Percentiles rank a stretch among this genome's conserved stretches.
These are phyloP conservation scores for Manihot esculenta DNA, from an alignment of 441 rosid species.

Conservation along the genomic window DNA sequence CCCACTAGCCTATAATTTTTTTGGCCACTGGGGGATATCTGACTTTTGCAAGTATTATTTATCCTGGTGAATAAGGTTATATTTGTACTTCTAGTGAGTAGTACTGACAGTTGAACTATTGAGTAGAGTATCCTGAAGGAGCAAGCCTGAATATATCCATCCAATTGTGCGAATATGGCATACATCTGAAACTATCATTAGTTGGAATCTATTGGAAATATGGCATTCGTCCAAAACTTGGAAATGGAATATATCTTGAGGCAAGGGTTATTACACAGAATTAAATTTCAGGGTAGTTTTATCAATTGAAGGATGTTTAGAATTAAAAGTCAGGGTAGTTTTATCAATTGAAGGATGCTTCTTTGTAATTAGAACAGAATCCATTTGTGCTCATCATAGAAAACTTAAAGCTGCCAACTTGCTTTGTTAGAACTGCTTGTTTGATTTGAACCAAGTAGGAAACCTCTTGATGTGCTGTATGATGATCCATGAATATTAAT, in stretches of 20 bases:
- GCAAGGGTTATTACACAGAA: no score
- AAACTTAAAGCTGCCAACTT: neutral
- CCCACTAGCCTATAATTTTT: neutral
- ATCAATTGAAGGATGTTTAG: no score
- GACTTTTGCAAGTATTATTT: no score
- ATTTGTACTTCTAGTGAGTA: neutral
- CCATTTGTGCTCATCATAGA: neutral
- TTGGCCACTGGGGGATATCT: no score
- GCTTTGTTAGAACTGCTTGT: neutral
- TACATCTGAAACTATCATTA: neutral
- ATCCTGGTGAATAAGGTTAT: neutral
- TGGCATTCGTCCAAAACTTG: no score
- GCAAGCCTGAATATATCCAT: neutral
- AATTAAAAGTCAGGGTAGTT: no score
- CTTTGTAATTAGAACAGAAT: neutral
- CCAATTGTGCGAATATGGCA: neutral
- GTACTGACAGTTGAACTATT: neutral
- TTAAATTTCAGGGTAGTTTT: no score
- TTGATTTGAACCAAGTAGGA: no score
- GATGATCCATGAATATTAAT: neutral
- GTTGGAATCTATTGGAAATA: no score
- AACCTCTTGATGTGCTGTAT: neutral
- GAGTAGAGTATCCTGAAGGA: neutral
- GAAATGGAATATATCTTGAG: no score
- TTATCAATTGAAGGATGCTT: neutral